Evolutionary conservation across 2,329 filamentous ascomycete species (phyloP), one percentile per base, ranked within the genome.

Genomic region (Beauveria bassiana): DNA sequence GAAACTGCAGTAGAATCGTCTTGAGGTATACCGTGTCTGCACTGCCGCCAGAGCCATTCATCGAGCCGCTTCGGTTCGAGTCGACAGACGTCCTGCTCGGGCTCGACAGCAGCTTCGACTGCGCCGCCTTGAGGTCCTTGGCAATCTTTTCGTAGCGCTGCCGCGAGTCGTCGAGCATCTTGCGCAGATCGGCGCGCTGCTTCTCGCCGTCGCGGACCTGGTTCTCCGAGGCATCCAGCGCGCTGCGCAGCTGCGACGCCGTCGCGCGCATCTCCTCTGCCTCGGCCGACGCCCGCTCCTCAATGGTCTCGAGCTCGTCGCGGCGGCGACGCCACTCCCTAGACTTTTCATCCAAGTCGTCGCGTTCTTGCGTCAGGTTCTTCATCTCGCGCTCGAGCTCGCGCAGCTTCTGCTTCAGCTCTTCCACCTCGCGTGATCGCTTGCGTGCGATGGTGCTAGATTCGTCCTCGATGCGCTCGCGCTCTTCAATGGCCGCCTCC

Each of bases 391-490:
- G 85, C 75, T 98, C 93, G 1, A 91, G 84, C 65, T 97, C 93
- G 7, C 91, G 86, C 12, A 93, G 81, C 73, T 87, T 90, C 56
- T 81, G 80, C 72, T 88, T 91, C 45, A 96, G 78, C 67, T 98
- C 93, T 71, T 98, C 95, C 3, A 91, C 80, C 77, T 98, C 95
- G 53, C 93, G 82, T 7, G 90, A 85, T 64, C 88, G 87, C 49
- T 90, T 84, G 58, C 93, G 83, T 14, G 88, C 89, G 54, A 90
- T 81, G 0, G 86, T 89, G 68, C 86, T 91, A 3, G 91, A 87
- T 75, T 98, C 93, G 65, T 98, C 93, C 74, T 99, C 93, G 2
- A 92, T 87, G 2, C 91, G 86, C 71, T 99, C 95, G 20, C 95
- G 86, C 73, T 99, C 95, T 72, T 97, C 93, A n/a, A 96, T 83